phyloP scores from a whole-genome alignment of 2,329 filamentous ascomycete species.

The Samsoniella hepiali region DNA sequence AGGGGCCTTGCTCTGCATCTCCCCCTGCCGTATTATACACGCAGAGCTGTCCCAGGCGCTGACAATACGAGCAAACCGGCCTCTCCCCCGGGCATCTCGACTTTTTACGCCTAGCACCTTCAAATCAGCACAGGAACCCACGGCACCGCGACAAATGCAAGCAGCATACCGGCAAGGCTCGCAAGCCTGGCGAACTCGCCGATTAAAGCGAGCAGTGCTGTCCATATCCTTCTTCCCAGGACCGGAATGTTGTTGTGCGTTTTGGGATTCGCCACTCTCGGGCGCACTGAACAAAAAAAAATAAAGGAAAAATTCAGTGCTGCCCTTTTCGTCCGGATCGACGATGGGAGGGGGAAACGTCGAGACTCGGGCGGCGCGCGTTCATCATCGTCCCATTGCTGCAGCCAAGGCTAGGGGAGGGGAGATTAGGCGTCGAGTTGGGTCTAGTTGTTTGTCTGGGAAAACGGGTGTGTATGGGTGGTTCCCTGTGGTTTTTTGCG shows the following conservation, averaged over 20 bases:
- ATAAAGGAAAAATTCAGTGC: background rate
- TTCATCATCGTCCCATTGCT: background rate
- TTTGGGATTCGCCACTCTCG: too few relatives aligned
- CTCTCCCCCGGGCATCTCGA: conserved; percentile 49
- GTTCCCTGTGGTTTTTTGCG: background rate
- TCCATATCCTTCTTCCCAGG: conserved; percentile 15
- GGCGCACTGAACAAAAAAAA: background rate
- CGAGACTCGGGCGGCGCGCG: background rate
- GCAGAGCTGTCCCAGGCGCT: conserved; percentile 45
- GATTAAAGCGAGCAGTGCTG: conserved; percentile 1
- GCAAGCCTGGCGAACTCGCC: conserved; percentile 28
- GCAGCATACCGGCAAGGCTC: conserved; percentile 33
- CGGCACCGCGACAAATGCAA: background rate
- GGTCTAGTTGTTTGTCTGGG: background rate
- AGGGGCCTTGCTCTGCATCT: conserved; percentile 11
- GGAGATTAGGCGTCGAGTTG: background rate
- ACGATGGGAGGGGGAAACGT: background rate
- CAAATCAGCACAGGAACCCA: background rate
- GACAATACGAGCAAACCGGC: conserved; percentile 47
- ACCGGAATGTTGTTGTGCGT: background rate
- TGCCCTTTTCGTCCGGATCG: background rate
- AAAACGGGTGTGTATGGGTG: background rate
- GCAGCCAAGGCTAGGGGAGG: background rate
- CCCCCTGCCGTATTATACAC: conserved; percentile 33
- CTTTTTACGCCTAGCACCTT: conserved; percentile 44